Evolutionary conservation across 2,329 filamentous ascomycete species (phyloP).

Genomic region (Alternaria tenuissima): DNA sequence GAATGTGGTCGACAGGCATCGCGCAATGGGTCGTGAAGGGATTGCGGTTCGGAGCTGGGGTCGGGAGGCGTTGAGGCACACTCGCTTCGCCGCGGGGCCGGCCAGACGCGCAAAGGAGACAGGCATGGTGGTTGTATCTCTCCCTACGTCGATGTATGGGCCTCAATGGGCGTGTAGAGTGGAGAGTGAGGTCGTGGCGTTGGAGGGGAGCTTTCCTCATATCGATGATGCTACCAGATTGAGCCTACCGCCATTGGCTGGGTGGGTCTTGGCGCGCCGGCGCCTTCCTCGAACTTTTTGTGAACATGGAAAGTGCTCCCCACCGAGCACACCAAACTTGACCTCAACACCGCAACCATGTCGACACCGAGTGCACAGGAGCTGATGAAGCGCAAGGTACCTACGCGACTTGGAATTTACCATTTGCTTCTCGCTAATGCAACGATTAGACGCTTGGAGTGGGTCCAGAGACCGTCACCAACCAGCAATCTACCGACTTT

Average conservation of each 20-base stretch:
- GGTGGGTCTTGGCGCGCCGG: slow-evolving; percentile 34
- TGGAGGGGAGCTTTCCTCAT: slow-evolving; percentile 38
- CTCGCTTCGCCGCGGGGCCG: slow-evolving; percentile 73
- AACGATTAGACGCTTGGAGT: slow-evolving; percentile 77
- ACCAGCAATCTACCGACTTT: slow-evolving; percentile 90
- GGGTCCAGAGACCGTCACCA: slow-evolving; percentile 87
- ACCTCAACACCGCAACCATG: slow-evolving; percentile 49
- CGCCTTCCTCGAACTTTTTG: slow-evolving; percentile 37
- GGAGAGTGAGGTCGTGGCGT: slow-evolving; percentile 44
- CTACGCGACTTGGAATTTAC: slow-evolving; percentile 29
- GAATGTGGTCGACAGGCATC: slow-evolving; percentile 72
- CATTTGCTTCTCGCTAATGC: slow-evolving; percentile 12
- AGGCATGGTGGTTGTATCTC: slow-evolving; percentile 66
- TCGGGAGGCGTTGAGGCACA: slow-evolving; percentile 65
- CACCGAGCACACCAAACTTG: slow-evolving; percentile 26
- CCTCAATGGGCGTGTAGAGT: slow-evolving; percentile 48
- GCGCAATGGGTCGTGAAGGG: slow-evolving; percentile 58
- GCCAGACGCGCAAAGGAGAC: slow-evolving; percentile 75
- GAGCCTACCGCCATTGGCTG: slow-evolving; percentile 40
- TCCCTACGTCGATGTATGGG: slow-evolving; percentile 40
- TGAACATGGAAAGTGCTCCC: slow-evolving; percentile 22
- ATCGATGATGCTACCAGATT: slow-evolving; percentile 42
- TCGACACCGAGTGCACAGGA: slow-evolving; percentile 59
- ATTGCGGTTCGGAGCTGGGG: slow-evolving; percentile 49
- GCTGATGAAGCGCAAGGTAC: slow-evolving; percentile 68